Percentiles rank a stretch among this genome's conserved stretches.
phyloP scores from a whole-genome alignment of 805 yeast species.

The Pichia californica region DNA sequence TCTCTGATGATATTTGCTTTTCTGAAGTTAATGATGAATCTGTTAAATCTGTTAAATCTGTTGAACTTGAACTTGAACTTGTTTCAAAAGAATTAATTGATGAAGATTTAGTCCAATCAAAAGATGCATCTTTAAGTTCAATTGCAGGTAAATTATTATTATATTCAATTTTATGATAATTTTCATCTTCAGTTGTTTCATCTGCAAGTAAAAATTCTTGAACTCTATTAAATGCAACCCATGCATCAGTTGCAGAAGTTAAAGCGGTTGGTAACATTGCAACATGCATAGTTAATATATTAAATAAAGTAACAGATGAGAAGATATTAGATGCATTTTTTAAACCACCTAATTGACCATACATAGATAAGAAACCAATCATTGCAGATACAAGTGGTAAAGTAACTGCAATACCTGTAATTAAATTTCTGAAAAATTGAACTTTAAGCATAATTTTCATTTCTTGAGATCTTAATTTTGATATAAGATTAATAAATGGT shows the following conservation, averaged over 20 bases:
- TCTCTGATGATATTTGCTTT: no score
- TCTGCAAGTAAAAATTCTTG: slow-evolving; percentile 43
- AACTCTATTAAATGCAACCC: slow-evolving; percentile 55
- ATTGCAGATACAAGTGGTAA: slow-evolving; percentile 69
- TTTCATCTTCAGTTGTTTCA: slow-evolving; percentile 27
- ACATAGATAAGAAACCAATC: slow-evolving; percentile 42
- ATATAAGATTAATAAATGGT: slow-evolving; percentile 57
- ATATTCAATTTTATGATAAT: slow-evolving; percentile 11
- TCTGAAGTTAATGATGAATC: not conserved
- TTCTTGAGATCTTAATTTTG: slow-evolving; percentile 53
- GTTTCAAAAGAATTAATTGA: slow-evolving; percentile 25
- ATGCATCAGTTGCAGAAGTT: slow-evolving; percentile 62
- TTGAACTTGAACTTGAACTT: not conserved
- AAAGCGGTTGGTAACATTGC: slow-evolving; percentile 67
- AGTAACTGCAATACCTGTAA: slow-evolving; percentile 60
- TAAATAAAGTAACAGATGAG: slow-evolving; percentile 64
- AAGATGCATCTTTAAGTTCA: slow-evolving; percentile 44
- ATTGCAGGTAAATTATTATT: slow-evolving; percentile 34
- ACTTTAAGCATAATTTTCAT: slow-evolving; percentile 53
- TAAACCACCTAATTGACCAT: slow-evolving; percentile 30
- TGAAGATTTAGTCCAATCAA: slow-evolving; percentile 46
- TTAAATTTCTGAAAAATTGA: slow-evolving; percentile 55
- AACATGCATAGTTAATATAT: slow-evolving; percentile 53
- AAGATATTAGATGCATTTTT: slow-evolving; percentile 58
- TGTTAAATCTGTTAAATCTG: not conserved